Evolutionary conservation across 1,139 yeast species (phyloP), one percentile per base, ranked within the genome.

Genomic region (Ogataea hybrid): DNA sequence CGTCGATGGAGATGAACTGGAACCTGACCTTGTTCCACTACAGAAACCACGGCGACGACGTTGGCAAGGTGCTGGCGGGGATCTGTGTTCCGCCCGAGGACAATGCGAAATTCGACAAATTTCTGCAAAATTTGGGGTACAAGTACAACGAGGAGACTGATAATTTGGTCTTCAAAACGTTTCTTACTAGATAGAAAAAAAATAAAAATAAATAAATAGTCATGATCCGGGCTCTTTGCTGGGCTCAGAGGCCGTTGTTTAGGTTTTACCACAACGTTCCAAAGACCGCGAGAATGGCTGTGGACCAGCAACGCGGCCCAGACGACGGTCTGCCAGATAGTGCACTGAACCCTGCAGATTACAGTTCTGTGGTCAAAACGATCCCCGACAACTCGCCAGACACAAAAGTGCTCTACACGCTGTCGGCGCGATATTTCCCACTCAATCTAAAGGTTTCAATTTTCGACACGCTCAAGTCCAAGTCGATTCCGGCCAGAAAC

Each of bases 11-110:
- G 57, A 73, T 76, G 28, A 80, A 82, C 45, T 92, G 97, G 97
- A 92, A 90, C 61, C 79, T 94, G 47, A 84, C 97, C 3, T 69
- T 92, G 55, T 92, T 92, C 79, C 96, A 92, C 64, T 92, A 92
- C 67, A 81, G 99, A 72, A 90, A 92, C 67, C 95, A 89, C 56
- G 99, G 99, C 25, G 84, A 92, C 43, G 98, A 92, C 62, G 77
- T 92, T 37, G 97, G 95, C 33, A 88, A 88, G 63, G 87, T 92
- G 0, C 71, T 92, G 51, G 92, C 95, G 41, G 99, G 96, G 25
- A 76, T 94, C 47, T 81, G 81, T 32, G 88, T 90, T 22, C 97
- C 97, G 4, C 77, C 78, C 33, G 74, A 73, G 27, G 88, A 92
- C 31, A 68, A 70, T 35, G 79, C 68, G 25, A 77, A 73, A 32